Evolutionary conservation across 345 rosid species (phyloP), one percentile per base, ranked within the genome.

Genomic region (Salix purpurea): DNA sequence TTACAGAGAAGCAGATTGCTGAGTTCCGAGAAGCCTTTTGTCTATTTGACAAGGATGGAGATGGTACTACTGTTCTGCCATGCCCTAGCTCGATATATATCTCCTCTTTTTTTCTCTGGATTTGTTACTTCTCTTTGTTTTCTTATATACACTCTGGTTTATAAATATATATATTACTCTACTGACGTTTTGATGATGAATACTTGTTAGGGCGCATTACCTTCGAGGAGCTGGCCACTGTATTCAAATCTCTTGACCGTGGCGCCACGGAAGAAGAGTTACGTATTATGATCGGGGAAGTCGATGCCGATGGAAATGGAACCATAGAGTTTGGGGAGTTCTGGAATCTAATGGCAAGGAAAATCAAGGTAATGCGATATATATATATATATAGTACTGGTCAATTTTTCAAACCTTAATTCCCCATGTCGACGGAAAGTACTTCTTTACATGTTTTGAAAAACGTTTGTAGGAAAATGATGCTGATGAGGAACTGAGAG

Each of bases 21-120:
- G 92, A 91, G 84, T 90, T 93, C 75, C 85, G 84, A 52, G 88
- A 91, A 75, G 95, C 87, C 3, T 89, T 93, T 79, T 86, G 89
- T 77, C 85, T 91, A 23, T 81, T 90, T 14, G 98, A 91, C 87
- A 89, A 71, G 81, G 93, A 93, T 82, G 93, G 98, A 65, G 95
- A 93, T 76, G 97, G 98, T 93, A n/a, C 61, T 93, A n/a, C 61
- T 52, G 23, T 21, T 54, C 61, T 7, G 11, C 60, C 7, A 52
- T 52, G 60, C 14, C 11, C 21, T 58, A 5, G 6, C 37, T 34
- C 6, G 6, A 34, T 34, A 34, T 34, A 34, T 21, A 28, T 28
- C 28, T 67, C 36, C 54, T 72, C 69, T 30, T 48, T 82, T 26
- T 30, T 40, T 14, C 21, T 69, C 11, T 69, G 2, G 2, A 34